phyloP scores from a whole-genome alignment of 2,329 filamentous ascomycete species.

The Botrytis sinoallii region DNA sequence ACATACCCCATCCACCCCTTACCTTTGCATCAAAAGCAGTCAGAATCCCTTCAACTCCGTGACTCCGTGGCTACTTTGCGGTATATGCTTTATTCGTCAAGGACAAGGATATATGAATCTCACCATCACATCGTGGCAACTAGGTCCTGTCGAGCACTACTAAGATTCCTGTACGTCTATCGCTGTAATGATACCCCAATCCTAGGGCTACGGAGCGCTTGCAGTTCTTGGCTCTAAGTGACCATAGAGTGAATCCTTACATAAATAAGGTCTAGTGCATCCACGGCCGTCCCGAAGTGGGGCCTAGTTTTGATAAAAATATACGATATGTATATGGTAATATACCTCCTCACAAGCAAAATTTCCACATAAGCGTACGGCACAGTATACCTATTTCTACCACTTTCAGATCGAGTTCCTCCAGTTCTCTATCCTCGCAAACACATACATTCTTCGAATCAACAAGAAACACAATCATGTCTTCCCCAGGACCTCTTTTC shows the following conservation, averaged over 20 bases:
- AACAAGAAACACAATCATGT: slow-evolving; percentile 2
- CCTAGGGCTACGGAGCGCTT: not conserved
- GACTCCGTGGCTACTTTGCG: no score
- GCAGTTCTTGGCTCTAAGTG: not conserved
- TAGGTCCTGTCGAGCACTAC: not conserved
- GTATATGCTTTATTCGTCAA: not conserved
- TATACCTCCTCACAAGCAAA: not conserved
- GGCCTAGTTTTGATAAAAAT: not conserved
- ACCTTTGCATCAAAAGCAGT: not conserved
- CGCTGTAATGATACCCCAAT: not conserved
- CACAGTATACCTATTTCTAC: not conserved
- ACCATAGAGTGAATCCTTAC: not conserved
- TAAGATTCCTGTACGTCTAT: not conserved
- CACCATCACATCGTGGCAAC: not conserved
- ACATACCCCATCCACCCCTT: not conserved
- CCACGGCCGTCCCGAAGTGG: not conserved
- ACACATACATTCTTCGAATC: not conserved
- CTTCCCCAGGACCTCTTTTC: slow-evolving; percentile 14
- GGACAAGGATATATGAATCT: not conserved
- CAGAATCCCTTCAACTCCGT: not conserved
- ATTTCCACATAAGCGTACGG: not conserved
- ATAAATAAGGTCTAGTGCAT: not conserved
- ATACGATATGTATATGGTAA: slow-evolving; percentile 5
- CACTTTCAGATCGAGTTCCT: not conserved
- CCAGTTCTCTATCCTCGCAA: not conserved